phyloP scores from a whole-genome alignment of 1,284 basidiomycete genomes.

The Amylostereum areolatum region DNA sequence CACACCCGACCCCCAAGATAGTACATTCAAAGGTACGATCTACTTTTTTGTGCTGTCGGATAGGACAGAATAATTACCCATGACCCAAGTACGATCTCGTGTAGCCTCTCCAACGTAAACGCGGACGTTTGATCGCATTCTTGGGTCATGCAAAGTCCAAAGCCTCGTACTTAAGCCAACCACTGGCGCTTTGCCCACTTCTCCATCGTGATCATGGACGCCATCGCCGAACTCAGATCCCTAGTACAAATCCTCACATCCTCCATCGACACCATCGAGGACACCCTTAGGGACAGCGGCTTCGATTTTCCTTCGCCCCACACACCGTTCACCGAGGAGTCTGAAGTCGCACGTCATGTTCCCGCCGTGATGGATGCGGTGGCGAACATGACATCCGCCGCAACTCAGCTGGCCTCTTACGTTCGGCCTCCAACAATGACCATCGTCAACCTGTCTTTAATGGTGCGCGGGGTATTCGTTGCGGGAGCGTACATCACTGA shows the following conservation, averaged over 20 bases:
- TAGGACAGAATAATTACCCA: too few relatives aligned
- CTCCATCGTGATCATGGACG: too few relatives aligned
- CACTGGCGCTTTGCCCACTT: too few relatives aligned
- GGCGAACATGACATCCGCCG: slow-evolving; percentile 29
- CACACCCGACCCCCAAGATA: too few relatives aligned
- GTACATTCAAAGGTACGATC: too few relatives aligned
- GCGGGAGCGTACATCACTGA: not conserved
- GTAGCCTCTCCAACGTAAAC: too few relatives aligned
- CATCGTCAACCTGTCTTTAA: slow-evolving; percentile 20
- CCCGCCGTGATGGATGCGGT: slow-evolving; percentile 25
- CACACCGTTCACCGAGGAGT: slow-evolving; percentile 5
- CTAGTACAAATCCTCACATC: not conserved
- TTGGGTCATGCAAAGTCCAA: too few relatives aligned
- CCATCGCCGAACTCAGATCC: too few relatives aligned
- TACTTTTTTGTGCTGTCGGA: too few relatives aligned
- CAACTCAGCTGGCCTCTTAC: slow-evolving; percentile 29
- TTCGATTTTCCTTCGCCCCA: not conserved
- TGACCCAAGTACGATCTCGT: too few relatives aligned
- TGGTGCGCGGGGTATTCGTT: slow-evolving; percentile 22
- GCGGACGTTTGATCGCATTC: too few relatives aligned
- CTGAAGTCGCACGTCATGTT: slow-evolving; percentile 23
- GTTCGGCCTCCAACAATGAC: slow-evolving; percentile 25
- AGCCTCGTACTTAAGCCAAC: too few relatives aligned
- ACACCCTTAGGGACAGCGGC: not conserved
- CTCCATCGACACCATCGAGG: not conserved